Conservation (phyloP, 371 early-diverging fungal genomes). For the Lichtheimia hyalospora region DNA sequence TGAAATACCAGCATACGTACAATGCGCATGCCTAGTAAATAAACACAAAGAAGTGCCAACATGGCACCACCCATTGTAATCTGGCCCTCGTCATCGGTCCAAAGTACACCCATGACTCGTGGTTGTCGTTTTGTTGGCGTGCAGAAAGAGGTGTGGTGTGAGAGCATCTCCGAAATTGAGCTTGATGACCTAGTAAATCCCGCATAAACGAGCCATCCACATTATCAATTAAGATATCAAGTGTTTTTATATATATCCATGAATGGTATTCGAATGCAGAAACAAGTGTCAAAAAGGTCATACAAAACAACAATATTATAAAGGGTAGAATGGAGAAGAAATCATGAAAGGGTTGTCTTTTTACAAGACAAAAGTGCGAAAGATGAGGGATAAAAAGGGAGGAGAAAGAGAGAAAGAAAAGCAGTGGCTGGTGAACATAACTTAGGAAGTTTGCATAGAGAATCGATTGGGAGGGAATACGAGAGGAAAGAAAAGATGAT, state of each 20-base stretch:
- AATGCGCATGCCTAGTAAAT: constrained; percentile 35
- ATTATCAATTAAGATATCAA: too few species aligned
- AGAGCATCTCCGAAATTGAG: too few species aligned
- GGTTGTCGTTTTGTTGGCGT: too few species aligned
- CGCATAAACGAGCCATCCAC: too few species aligned
- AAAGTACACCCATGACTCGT: neutral
- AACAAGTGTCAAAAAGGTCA: too few species aligned
- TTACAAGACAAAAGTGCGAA: neutral
- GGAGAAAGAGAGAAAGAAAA: neutral
- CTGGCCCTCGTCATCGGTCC: constrained; percentile 19
- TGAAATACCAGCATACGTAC: constrained; percentile 39
- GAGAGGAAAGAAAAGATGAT: neutral
- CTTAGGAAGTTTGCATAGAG: neutral
- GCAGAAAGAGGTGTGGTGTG: neutral
- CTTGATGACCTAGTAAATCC: too few species aligned
- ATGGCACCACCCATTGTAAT: constrained; percentile 32
- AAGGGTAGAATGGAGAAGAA: too few species aligned
- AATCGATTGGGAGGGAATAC: neutral
- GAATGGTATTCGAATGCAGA: too few species aligned
- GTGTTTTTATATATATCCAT: too few species aligned
- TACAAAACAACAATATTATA: too few species aligned
- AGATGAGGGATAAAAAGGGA: neutral
- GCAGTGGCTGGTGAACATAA: neutral
- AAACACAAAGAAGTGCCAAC: constrained; percentile 40
- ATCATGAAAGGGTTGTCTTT: neutral